These are phyloP conservation scores for Wickerhamomyces bovis DNA, from an alignment of 805 yeast species.

Conservation along the genomic window DNA sequence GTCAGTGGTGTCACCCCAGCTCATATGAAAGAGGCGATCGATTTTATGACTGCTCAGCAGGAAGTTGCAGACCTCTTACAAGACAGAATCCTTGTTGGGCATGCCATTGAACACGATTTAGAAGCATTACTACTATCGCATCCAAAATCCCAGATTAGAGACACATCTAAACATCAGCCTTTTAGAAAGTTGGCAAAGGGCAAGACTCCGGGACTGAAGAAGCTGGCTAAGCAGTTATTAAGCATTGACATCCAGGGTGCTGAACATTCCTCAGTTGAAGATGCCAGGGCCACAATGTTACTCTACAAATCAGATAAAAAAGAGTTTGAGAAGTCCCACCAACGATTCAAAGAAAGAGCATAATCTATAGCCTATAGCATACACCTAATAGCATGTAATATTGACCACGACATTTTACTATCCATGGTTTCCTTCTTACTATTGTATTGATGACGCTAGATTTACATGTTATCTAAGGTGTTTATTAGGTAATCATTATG, in stretches of 20 bases:
- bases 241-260: conserved; percentile 62
- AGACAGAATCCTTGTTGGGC: conserved; percentile 69
- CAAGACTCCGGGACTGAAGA: conserved; percentile 68
- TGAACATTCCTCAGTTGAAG: conserved; percentile 84
- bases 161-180: conserved; percentile 60
- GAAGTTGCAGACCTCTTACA: conserved; percentile 46
- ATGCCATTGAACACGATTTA: conserved; percentile 76
- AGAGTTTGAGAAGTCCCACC: conserved; percentile 48
- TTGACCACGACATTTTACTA: no score
- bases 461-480: no score
- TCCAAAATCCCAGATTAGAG: conserved; percentile 59
- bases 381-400: background rate
- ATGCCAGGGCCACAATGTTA: conserved; percentile 83
- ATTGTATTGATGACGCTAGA: no score
- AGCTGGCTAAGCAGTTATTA: conserved; percentile 51
- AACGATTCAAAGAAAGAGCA: conserved; percentile 2
- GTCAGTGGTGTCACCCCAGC: conserved; percentile 78
- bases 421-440: no score
- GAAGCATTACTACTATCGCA: conserved; percentile 62
- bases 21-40: conserved; percentile 61
- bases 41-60: conserved; percentile 61
- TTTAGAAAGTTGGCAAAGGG: conserved; percentile 59
- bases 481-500: no score
- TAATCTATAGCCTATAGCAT: background rate
- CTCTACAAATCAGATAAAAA: conserved; percentile 57